Conservation (phyloP, 1,139 yeast genomes). For the Hemisphaericaspora subhashii region DNA sequence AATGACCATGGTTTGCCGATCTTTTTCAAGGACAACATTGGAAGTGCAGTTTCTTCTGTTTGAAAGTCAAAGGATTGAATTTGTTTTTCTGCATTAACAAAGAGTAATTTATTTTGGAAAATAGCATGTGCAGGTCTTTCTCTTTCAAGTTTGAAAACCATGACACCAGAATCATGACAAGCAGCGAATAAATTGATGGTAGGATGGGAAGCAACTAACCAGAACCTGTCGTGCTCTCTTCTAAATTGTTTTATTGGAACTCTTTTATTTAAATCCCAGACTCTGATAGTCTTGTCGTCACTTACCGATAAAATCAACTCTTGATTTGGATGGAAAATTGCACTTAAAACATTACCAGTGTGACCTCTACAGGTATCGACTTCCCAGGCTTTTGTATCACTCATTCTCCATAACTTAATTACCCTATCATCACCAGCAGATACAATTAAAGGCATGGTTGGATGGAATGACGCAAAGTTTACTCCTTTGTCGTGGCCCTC, state of each 20-base stretch:
- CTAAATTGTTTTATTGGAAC: slow-evolving; percentile 93
- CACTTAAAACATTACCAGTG: slow-evolving; percentile 87
- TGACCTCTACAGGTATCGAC: slow-evolving; percentile 98
- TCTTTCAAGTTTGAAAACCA: slow-evolving; percentile 96
- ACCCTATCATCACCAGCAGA: slow-evolving; percentile 97
- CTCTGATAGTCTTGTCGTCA: slow-evolving; percentile 95
- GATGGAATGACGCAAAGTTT: slow-evolving; percentile 98
- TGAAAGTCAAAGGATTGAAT: slow-evolving; percentile 76
- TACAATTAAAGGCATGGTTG: slow-evolving; percentile 90
- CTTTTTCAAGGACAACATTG: slow-evolving; percentile 80
- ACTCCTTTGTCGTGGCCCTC: slow-evolving; percentile 99
- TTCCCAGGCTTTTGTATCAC: slow-evolving; percentile 98
- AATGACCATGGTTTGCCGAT: slow-evolving; percentile 86
- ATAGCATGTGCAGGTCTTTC: slow-evolving; percentile 91
- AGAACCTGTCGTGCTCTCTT: slow-evolving; percentile 92
- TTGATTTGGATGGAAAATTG: slow-evolving; percentile 90
- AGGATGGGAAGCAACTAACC: slow-evolving; percentile 92
- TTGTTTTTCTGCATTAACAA: slow-evolving; percentile 82
- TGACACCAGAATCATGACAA: slow-evolving; percentile 95
- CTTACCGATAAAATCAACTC: slow-evolving; percentile 91
- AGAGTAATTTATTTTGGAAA: slow-evolving; percentile 70
- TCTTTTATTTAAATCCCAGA: slow-evolving; percentile 95
- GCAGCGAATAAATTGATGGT: slow-evolving; percentile 90
- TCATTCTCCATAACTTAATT: slow-evolving; percentile 96
- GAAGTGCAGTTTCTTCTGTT: slow-evolving; percentile 62